These are phyloP conservation scores for Phaffia australis DNA, from an alignment of 768 basidiomycete species.

Conservation along the genomic window DNA sequence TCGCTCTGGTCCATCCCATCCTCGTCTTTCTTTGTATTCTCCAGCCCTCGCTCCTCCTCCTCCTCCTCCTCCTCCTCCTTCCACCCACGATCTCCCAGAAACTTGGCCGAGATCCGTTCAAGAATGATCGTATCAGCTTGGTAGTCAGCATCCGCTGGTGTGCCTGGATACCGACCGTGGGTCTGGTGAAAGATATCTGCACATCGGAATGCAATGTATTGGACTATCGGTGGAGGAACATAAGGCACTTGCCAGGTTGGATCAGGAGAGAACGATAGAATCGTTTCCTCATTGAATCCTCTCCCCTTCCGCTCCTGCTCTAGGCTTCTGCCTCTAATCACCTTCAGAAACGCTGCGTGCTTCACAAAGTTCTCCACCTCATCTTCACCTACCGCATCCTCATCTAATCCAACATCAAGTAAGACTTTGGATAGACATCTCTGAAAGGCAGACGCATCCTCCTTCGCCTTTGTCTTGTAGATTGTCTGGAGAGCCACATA, in stretches of 20 bases:
- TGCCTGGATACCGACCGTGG: slow-evolving; percentile 37
- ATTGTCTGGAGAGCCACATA: slow-evolving; percentile 78
- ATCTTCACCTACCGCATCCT: slow-evolving; percentile 32
- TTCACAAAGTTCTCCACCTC: slow-evolving; percentile 40
- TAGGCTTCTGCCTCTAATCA: slow-evolving; percentile 37
- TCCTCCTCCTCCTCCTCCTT: slow-evolving; percentile 1
- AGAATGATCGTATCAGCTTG: slow-evolving; percentile 4
- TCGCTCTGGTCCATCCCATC: slow-evolving; percentile 1
- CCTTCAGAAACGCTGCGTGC: slow-evolving; percentile 37
- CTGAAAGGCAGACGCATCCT: slow-evolving; percentile 34
- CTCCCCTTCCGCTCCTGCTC: slow-evolving; percentile 29
- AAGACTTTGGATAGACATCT: slow-evolving; percentile 30
- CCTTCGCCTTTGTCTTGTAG: slow-evolving; percentile 60
- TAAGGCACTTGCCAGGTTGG: slow-evolving; percentile 24
- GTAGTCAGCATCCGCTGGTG: neutral
- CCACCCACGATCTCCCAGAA: slow-evolving; percentile 8
- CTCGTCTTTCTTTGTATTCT: neutral
- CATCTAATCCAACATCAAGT: slow-evolving; percentile 30
- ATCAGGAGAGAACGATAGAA: slow-evolving; percentile 27
- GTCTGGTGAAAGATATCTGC: slow-evolving; percentile 33
- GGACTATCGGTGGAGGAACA: slow-evolving; percentile 29
- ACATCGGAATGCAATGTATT: slow-evolving; percentile 37
- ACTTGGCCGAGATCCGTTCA: slow-evolving; percentile 8
- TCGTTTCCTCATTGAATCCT: slow-evolving; percentile 27
- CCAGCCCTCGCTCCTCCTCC: slow-evolving; percentile 10